phyloP scores from a whole-genome alignment of 106 monocot species.

The Posidonia australis region DNA sequence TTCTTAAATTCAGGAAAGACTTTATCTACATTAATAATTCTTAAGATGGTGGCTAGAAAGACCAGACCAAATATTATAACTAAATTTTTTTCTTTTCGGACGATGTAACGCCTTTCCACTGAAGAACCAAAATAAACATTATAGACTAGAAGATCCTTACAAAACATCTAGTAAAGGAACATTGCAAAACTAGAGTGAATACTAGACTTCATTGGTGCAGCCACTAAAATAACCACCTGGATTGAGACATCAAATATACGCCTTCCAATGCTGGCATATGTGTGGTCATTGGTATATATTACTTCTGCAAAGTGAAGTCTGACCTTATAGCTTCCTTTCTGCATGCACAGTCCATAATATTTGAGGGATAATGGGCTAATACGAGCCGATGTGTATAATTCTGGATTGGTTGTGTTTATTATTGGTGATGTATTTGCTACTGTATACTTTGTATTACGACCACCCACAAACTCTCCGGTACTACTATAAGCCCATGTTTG shows the following conservation, averaged over 20 bases:
- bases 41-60: too few species aligned
- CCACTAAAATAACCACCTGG: constrained; percentile 19
- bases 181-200: too few species aligned
- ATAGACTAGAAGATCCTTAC: too few species aligned
- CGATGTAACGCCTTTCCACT: too few species aligned
- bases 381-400: constrained; percentile 13
- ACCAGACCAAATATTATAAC: too few species aligned
- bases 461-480: constrained; percentile 11
- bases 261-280: constrained; percentile 11
- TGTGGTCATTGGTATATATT: constrained; percentile 11
- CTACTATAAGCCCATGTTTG: constrained; percentile 22
- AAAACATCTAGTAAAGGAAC: too few species aligned
- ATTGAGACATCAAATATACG: too few species aligned
- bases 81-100: too few species aligned
- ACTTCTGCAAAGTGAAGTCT: constrained; percentile 21
- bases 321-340: constrained; percentile 19
- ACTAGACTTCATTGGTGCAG: too few species aligned
- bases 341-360: constrained; percentile 22
- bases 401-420: constrained; percentile 1
- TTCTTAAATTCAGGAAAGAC: too few species aligned
- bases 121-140: too few species aligned
- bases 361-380: constrained; percentile 7
- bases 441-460: not conserved
- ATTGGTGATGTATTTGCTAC: constrained; percentile 1
- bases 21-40: too few species aligned